Conservation (phyloP, 2,329 filamentous ascomycete species). For the Fonsecaea nubica region DNA sequence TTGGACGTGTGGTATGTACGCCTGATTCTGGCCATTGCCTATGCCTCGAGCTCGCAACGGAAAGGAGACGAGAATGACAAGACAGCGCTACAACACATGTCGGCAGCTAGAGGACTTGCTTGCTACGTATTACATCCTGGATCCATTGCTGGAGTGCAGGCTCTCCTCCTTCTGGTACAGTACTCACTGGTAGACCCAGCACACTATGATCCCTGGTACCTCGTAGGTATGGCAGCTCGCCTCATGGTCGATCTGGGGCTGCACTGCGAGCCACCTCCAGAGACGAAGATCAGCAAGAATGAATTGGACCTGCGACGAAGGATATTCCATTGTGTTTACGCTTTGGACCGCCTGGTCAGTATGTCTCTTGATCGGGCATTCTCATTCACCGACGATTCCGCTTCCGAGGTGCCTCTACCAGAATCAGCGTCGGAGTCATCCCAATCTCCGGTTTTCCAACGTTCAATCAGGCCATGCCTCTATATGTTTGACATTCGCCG, state of each 20-base stretch:
- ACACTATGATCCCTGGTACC: constrained; percentile 92
- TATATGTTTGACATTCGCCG: constrained; percentile 83
- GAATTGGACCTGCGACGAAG: constrained; percentile 78
- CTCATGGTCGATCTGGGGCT: constrained; percentile 88
- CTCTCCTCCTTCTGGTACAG: constrained; percentile 81
- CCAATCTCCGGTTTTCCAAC: constrained; percentile 54
- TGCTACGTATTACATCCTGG: constrained; percentile 86
- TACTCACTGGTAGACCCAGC: constrained; percentile 89
- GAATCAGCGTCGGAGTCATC: constrained; percentile 46
- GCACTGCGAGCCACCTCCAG: constrained; percentile 84
- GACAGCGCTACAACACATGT: constrained; percentile 66
- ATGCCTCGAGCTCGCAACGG: constrained; percentile 72
- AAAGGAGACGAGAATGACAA: constrained; percentile 69
- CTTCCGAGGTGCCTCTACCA: constrained; percentile 76
- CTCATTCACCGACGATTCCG: constrained; percentile 89
- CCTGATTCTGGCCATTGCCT: constrained; percentile 86
- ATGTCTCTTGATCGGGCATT: constrained; percentile 87
- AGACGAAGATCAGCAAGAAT: constrained; percentile 69
- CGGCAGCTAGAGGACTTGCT: constrained; percentile 74
- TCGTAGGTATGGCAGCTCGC: constrained; percentile 87
- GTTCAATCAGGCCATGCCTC: constrained; percentile 71
- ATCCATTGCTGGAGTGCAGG: constrained; percentile 83
- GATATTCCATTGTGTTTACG: constrained; percentile 90
- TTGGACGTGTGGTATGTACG: constrained; percentile 86
- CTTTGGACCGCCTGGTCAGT: constrained; percentile 85